Evolutionary conservation across 78 protist genomes (phyloP).

Genomic region (Cyanophora paradoxa): DNA sequence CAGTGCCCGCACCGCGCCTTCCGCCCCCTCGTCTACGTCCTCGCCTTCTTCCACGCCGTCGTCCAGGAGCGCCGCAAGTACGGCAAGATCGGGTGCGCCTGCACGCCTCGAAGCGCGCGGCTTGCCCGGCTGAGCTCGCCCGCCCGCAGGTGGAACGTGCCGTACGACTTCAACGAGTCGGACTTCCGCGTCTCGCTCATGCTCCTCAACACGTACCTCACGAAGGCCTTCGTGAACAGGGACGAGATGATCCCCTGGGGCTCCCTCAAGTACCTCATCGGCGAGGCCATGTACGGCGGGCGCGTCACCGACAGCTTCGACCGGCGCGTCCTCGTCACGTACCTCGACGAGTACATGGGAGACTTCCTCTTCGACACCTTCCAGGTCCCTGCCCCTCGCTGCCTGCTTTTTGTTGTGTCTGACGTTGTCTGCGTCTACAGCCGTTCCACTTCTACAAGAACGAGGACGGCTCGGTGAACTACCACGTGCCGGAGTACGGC

Average conservation of each 20-base stretch:
- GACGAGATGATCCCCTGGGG: constrained; percentile 74
- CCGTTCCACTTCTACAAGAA: constrained; percentile 71
- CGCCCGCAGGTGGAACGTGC: constrained; percentile 34
- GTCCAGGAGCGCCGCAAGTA: constrained; percentile 89
- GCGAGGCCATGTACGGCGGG: constrained; percentile 95
- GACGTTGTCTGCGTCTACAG: no score
- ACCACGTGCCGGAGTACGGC: constrained; percentile 29
- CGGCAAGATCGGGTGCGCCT: constrained; percentile 90
- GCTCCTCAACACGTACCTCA: constrained; percentile 60
- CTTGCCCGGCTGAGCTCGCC: no score
- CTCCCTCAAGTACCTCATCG: constrained; percentile 80
- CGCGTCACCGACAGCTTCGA: constrained; percentile 83
- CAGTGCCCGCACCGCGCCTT: constrained; percentile 68
- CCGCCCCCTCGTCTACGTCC: constrained; percentile 74
- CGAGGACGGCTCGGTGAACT: constrained; percentile 23
- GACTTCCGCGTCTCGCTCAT: constrained; percentile 65
- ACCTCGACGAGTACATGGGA: constrained; percentile 89
- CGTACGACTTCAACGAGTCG: constrained; percentile 89
- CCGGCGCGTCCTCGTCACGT: constrained; percentile 78
- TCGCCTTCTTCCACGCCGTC: constrained; percentile 91
- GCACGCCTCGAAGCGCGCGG: no score
- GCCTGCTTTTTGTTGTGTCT: no score
- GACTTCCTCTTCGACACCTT: constrained; percentile 86
- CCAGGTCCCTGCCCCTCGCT: no score
- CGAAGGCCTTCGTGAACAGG: constrained; percentile 48